These are phyloP conservation scores for Alternaria arbusti DNA, from an alignment of 2,329 filamentous ascomycete genomes.

Conservation along the genomic window DNA sequence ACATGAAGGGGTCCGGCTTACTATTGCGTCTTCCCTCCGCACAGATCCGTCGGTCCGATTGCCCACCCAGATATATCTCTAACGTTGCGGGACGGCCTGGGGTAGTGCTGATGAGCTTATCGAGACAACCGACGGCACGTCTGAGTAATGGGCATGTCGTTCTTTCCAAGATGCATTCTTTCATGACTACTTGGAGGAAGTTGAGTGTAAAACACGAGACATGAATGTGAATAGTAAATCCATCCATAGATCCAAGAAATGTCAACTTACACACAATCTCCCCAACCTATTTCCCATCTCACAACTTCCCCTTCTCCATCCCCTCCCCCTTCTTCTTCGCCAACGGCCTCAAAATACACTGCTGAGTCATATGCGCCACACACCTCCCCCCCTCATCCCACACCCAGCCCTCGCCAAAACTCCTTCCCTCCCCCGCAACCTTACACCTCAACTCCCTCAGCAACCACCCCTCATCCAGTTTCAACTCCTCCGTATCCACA, in stretches of 20 bases:
- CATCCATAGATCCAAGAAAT: neutral
- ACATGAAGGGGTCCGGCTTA: neutral
- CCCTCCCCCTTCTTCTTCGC: neutral
- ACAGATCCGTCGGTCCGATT: neutral
- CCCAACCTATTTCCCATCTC: neutral
- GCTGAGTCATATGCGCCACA: conserved; percentile 59
- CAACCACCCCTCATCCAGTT: conserved; percentile 47
- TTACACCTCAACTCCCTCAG: conserved; percentile 52
- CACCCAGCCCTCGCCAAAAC: conserved; percentile 54
- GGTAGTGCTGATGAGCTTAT: neutral
- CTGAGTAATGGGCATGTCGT: neutral
- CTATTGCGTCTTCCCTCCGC: neutral
- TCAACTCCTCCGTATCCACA: conserved; percentile 49
- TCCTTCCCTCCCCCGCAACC: conserved; percentile 51
- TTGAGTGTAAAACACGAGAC: neutral
- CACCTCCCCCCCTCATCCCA: conserved; percentile 55
- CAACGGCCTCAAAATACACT: conserved; percentile 47
- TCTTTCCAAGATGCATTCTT: neutral
- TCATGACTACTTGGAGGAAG: neutral
- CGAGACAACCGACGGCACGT: neutral
- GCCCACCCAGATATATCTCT: neutral
- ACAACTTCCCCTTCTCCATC: conserved; percentile 19
- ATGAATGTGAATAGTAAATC: neutral
- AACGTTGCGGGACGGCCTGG: neutral
- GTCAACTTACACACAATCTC: neutral